Base-by-base conservation (phyloP, 2,329 filamentous ascomycete genomes). In the Calycina marina region DNA sequence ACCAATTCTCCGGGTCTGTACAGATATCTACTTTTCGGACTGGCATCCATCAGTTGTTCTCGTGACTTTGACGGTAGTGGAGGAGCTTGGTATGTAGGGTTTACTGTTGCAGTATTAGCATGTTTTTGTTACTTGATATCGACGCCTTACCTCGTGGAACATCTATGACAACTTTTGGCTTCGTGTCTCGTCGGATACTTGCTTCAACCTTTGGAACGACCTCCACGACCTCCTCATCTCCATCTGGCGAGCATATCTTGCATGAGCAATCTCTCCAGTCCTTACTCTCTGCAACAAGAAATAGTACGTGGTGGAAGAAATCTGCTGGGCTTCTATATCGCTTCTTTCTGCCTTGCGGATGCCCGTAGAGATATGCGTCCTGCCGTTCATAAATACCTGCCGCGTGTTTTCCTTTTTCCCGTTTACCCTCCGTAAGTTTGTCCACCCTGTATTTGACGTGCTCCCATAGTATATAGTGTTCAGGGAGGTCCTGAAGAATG, bases 311-410 rank as follows among this genome's bases (percentile, higher is more conserved):
- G 3, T 65, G 67, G 39, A 71, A 69, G 54, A 73, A 73, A 40
- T 73, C 69, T 31, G 60, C 60, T 0, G 69, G 67, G 44, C 67
- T 72, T 34, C 69, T 53, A 46, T 63, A 74, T 30, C 67, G 59
- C 51, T 71, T 72, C 48, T 61, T 65, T 12, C 63, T 57, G 11
- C 68, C 69, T 28, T 59, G 53, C 3, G 68, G 69, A 45, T 73
- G 67, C 13, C 69, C 69, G 46, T 72, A 73, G 4, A 74, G 56
- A 41, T 72, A 73, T 18, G 66, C 66, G 46, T 74, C 69, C 42
- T 69, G 65, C 34, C 68, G 54, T 45, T 69, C 65, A 39, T 63
- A 64, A 8, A 58, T 60, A 18, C 61, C 64, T 60, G 48, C 57
- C 54, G 41, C 42, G 18, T 48, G 50, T 31, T 46, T 50, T 26